These are phyloP conservation scores for Kwoniella mangroviensis DNA, from an alignment of 768 basidiomycete species.

Conservation along the genomic window DNA sequence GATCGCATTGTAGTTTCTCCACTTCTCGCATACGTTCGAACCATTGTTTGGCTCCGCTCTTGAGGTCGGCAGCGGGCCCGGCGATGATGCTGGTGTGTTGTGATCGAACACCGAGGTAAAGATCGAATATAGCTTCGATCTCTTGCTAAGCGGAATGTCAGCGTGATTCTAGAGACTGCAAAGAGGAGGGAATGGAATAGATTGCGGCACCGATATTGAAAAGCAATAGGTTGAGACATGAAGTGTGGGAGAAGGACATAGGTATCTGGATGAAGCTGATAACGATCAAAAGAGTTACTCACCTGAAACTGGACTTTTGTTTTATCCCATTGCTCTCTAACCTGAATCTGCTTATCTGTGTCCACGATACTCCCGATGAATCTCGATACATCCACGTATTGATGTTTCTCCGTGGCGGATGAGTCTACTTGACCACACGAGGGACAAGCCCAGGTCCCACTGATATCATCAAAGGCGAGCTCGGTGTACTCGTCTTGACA, in stretches of 20 bases:
- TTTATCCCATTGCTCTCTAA: conserved; percentile 7
- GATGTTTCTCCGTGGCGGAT: conserved; percentile 1
- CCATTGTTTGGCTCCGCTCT: conserved; percentile 21
- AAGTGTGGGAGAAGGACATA: too few species aligned
- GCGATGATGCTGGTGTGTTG: conserved; percentile 15
- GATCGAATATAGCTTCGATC: conserved; percentile 15
- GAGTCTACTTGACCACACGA: conserved; percentile 30
- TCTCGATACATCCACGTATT: conserved; percentile 3
- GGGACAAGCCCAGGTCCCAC: conserved; percentile 26
- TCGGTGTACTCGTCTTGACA: neutral
- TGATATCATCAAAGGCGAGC: conserved; percentile 5
- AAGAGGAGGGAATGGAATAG: too few species aligned
- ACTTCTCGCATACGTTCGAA: conserved; percentile 16
- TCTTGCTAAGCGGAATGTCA: conserved; percentile 13
- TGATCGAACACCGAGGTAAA: conserved; percentile 21
- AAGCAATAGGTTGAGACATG: too few species aligned
- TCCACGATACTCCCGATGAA: conserved; percentile 18
- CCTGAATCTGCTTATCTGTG: conserved; percentile 8
- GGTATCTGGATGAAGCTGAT: too few species aligned
- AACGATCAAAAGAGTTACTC: neutral
- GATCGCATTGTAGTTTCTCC: conserved; percentile 1
- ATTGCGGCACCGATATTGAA: too few species aligned
- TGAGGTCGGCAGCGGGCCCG: neutral
- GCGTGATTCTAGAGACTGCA: neutral
- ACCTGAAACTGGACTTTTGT: conserved; percentile 22